Evolutionary conservation across 257 asterid genomes (phyloP).

Genomic region (Linaria vulgaris): DNA sequence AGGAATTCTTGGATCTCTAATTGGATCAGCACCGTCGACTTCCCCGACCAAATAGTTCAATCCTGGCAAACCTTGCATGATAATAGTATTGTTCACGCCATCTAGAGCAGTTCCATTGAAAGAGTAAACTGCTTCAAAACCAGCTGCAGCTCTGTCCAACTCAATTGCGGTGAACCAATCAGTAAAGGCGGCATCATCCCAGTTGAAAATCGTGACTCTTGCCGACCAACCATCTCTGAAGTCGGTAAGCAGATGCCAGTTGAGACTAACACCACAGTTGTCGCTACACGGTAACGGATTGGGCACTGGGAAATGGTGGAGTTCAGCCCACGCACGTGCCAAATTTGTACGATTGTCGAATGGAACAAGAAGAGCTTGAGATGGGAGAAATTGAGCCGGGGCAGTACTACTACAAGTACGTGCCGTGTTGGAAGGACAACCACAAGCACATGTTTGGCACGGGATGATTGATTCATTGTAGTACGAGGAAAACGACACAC

Average conservation of each 20-base stretch:
- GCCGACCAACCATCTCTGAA: conserved; percentile 91
- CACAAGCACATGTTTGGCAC: conserved; percentile 86
- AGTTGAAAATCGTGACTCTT: conserved; percentile 78
- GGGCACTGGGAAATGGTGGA: conserved; percentile 62
- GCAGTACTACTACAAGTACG: conserved; percentile 53
- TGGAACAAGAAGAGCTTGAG: conserved; percentile 78
- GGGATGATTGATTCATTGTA: conserved; percentile 90
- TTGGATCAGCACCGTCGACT: conserved; percentile 50
- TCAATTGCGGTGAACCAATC: conserved; percentile 90
- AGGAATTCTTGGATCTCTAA: conserved; percentile 59
- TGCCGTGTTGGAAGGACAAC: conserved; percentile 46
- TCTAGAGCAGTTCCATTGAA: conserved; percentile 64
- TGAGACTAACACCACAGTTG: conserved; percentile 83
- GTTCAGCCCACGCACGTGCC: conserved; percentile 74
- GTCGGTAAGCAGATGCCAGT: conserved; percentile 89
- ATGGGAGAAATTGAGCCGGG: conserved; percentile 75
- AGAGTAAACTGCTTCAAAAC: conserved; percentile 78
- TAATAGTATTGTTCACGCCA: conserved; percentile 60
- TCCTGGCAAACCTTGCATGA: conserved; percentile 83
- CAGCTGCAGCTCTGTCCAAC: conserved; percentile 54
- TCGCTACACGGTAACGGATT: conserved; percentile 80
- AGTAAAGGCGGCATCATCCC: conserved; percentile 63
- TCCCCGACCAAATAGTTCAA: conserved; percentile 80
- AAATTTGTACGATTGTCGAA: conserved; percentile 61
- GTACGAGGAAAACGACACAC: conserved; percentile 89